Evolutionary conservation across 31 red algal genomes (phyloP).

Genomic region (Endocladia muricata): DNA sequence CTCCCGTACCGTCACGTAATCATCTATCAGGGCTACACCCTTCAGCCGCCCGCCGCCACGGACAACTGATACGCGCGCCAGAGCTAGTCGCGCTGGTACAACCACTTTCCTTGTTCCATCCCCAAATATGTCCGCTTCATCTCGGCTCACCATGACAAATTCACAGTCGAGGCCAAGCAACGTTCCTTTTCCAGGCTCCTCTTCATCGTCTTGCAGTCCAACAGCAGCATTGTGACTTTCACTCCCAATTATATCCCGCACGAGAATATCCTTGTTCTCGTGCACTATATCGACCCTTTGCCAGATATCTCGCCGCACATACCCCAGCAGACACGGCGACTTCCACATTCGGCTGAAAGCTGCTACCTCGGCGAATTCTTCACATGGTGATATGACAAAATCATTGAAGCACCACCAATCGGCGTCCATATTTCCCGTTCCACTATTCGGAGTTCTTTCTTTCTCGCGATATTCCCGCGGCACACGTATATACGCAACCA

Average conservation of each 20-base stretch:
- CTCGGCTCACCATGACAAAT: conserved; percentile 84
- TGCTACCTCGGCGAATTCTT: conserved; percentile 63
- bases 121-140: conserved; percentile 85
- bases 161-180: conserved; percentile 91
- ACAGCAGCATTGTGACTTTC: conserved; percentile 65
- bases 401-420: conserved; percentile 97
- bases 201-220: conserved; percentile 49
- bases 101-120: conserved; percentile 75
- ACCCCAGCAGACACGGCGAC: conserved; percentile 79
- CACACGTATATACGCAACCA: conserved; percentile 72
- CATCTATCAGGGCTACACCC: conserved; percentile 80
- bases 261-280: background rate
- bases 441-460: background rate
- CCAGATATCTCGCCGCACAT: conserved; percentile 65
- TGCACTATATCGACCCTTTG: conserved; percentile 11
- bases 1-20: conserved; percentile 84
- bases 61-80: conserved; percentile 93
- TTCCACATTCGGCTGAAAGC: conserved; percentile 72
- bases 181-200: conserved; percentile 61
- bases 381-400: conserved; percentile 90
- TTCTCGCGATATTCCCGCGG: conserved; percentile 36
- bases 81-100: conserved; percentile 72
- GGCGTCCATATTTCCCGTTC: background rate
- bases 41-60: conserved; percentile 55
- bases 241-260: conserved; percentile 56